Evolutionary conservation across 169 alveolate genomes (phyloP).

Genomic region (Cryptosporidium meleagridis): DNA sequence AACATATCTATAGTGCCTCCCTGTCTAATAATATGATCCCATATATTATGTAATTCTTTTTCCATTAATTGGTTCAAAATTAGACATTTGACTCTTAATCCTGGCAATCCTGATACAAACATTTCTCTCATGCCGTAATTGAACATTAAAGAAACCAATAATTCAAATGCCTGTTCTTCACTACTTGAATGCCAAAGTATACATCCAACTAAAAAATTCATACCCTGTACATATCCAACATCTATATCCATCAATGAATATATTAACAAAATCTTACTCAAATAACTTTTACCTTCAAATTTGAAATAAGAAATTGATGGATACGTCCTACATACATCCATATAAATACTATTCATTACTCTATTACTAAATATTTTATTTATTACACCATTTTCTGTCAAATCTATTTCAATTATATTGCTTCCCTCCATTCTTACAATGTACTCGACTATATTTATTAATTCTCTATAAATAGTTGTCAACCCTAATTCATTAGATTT

Average conservation of each 20-base stretch:
- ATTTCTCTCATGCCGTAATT: slow-evolving; percentile 84
- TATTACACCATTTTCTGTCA: not conserved
- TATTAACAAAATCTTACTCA: slow-evolving; percentile 36
- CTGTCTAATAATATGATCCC: slow-evolving; percentile 58
- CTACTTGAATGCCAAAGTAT: slow-evolving; percentile 86
- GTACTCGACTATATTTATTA: slow-evolving; percentile 20
- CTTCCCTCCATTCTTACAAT: slow-evolving; percentile 40
- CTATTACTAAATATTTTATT: slow-evolving; percentile 28
- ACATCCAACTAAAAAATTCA: slow-evolving; percentile 87
- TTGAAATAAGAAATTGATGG: slow-evolving; percentile 60
- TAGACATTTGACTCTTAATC: slow-evolving; percentile 32
- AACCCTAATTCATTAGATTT: slow-evolving; percentile 10
- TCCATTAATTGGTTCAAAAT: slow-evolving; percentile 41
- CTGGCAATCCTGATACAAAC: slow-evolving; percentile 77
- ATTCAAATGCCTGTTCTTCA: slow-evolving; percentile 86
- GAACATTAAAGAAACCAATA: slow-evolving; percentile 81
- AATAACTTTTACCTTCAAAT: slow-evolving; percentile 30
- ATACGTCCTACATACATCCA: slow-evolving; percentile 74
- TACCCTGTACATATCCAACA: slow-evolving; percentile 89
- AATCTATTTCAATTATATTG: not conserved
- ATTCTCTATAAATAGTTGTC: slow-evolving; percentile 23
- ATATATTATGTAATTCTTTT: slow-evolving; percentile 2
- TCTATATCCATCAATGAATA: slow-evolving; percentile 64
- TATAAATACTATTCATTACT: slow-evolving; percentile 62
- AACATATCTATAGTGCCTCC: slow-evolving; percentile 84